Evolutionary conservation across 202 grass and related monocot species (phyloP).

Genomic region (Carex sylvatica): DNA sequence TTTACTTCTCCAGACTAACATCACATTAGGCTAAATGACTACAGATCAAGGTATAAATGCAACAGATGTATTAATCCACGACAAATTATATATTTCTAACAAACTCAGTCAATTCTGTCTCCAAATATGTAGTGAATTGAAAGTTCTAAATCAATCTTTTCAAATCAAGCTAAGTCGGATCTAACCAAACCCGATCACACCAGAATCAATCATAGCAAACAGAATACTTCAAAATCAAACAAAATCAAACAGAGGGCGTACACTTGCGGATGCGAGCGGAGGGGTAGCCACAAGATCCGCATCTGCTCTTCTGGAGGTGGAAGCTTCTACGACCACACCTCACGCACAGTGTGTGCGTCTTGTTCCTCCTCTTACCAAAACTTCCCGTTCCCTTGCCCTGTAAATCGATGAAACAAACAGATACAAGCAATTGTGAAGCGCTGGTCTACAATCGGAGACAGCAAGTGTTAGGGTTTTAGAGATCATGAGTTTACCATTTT

Average conservation of each 20-base stretch:
- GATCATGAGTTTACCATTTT: slow-evolving; percentile 17
- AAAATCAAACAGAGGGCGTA: slow-evolving; percentile 15
- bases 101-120: neutral
- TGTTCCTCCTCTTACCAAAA: slow-evolving; percentile 72
- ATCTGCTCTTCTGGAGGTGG: slow-evolving; percentile 74
- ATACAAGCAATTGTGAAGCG: neutral
- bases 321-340: slow-evolving; percentile 65
- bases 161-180: neutral
- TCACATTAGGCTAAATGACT: neutral
- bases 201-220: neutral
- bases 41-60: neutral
- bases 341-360: slow-evolving; percentile 79
- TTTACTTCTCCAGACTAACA: neutral
- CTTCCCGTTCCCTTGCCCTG: slow-evolving; percentile 62
- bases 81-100: neutral
- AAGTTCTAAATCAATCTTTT: neutral
- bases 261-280: slow-evolving; percentile 80
- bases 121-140: neutral
- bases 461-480: neutral
- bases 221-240: neutral
- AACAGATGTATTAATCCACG: neutral
- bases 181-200: neutral
- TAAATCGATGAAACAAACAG: neutral
- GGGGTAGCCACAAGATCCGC: slow-evolving; percentile 66
- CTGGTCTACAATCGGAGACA: neutral